Evolutionary conservation across 768 basidiomycete genomes (phyloP).

Genomic region (Candolleomyces efflorescens): DNA sequence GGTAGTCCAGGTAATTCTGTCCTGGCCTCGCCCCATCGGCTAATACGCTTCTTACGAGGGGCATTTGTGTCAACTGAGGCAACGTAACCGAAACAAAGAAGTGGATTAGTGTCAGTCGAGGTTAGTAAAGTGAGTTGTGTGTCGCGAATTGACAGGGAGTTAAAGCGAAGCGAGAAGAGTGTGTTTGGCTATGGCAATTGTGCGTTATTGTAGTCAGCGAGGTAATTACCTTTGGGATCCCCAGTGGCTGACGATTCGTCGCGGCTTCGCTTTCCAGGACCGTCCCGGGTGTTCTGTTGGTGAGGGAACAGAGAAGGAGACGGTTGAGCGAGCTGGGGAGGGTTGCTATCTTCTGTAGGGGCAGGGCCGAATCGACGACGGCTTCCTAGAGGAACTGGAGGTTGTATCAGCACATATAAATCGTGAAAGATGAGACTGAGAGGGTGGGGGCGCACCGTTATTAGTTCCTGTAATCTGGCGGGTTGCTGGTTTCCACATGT

Average conservation of each 20-base stretch:
- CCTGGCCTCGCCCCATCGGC: slow-evolving; percentile 96
- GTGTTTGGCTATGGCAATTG: slow-evolving; percentile 7
- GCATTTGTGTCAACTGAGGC: slow-evolving; percentile 74
- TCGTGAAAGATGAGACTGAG: slow-evolving; percentile 5
- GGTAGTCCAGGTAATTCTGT: slow-evolving; percentile 90
- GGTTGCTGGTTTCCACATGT: slow-evolving; percentile 88
- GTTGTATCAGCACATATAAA: slow-evolving; percentile 13
- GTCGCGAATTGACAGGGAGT: slow-evolving; percentile 12
- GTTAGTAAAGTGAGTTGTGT: slow-evolving; percentile 25
- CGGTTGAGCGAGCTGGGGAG: slow-evolving; percentile 83
- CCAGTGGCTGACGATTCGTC: slow-evolving; percentile 63
- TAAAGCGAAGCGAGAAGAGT: slow-evolving; percentile 13
- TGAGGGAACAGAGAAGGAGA: slow-evolving; percentile 85
- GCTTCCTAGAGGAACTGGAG: slow-evolving; percentile 72
- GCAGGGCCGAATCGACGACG: slow-evolving; percentile 91
- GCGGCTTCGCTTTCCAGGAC: slow-evolving; percentile 55
- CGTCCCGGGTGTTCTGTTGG: slow-evolving; percentile 47
- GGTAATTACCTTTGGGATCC: slow-evolving; percentile 71
- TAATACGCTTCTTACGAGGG: slow-evolving; percentile 91
- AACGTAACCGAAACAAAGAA: slow-evolving; percentile 35
- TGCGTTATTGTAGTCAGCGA: neutral
- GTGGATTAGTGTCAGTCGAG: slow-evolving; percentile 59
- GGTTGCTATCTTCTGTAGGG: slow-evolving; percentile 73
- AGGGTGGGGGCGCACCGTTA: slow-evolving; percentile 53
- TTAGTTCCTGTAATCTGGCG: slow-evolving; percentile 91